phyloP scores from a whole-genome alignment of 208 protist species.

The Acanthamoeba culbertsoni region DNA sequence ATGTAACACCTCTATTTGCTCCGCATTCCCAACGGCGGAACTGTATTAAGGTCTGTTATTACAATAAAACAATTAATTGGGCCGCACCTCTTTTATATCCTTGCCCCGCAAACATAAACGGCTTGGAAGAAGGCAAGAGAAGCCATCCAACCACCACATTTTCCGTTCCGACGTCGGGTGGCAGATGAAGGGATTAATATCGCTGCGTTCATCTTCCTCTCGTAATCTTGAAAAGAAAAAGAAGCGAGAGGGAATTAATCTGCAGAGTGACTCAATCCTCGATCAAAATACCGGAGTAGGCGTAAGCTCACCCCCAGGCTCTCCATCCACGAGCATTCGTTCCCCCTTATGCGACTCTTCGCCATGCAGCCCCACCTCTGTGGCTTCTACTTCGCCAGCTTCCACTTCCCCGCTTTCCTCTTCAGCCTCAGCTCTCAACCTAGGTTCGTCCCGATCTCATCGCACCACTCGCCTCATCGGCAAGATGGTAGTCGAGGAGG shows the following conservation, averaged over 20 bases:
- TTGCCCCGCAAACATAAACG: background rate
- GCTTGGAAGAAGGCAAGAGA: background rate
- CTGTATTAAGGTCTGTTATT: background rate
- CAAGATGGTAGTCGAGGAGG: background rate
- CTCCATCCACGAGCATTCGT: too few relatives aligned
- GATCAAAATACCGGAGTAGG: background rate
- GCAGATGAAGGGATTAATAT: background rate
- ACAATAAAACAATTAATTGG: background rate
- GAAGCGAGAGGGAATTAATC: background rate
- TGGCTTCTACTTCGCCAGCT: background rate
- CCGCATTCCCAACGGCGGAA: background rate
- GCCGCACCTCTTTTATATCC: background rate
- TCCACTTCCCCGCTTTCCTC: background rate
- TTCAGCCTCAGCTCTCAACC: background rate
- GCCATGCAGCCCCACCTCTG: too few relatives aligned
- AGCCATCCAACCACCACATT: background rate
- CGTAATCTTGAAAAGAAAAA: constrained; percentile 12
- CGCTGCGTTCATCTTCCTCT: background rate
- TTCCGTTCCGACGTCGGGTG: background rate
- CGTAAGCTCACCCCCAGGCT: too few relatives aligned
- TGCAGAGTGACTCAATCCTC: constrained; percentile 35
- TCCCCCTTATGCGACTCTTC: too few relatives aligned
- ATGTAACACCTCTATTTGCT: background rate
- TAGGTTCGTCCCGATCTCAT: background rate
- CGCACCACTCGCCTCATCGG: background rate